Evolutionary conservation across 164 flowering plant genomes (phyloP).

Genomic region (Akebia trifoliata): DNA sequence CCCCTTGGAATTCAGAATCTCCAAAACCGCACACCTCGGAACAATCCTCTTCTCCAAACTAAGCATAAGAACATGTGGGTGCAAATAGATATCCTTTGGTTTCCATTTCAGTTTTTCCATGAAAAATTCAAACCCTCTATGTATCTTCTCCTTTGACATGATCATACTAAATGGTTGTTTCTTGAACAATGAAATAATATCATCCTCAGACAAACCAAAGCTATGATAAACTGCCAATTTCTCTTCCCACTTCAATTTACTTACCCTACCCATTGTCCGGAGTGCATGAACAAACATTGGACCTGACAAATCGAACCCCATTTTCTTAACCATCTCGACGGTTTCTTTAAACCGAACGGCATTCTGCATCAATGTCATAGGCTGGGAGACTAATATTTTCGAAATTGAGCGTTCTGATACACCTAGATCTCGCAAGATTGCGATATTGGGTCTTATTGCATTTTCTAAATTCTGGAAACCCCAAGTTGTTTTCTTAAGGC

Average conservation of each 20-base stretch:
- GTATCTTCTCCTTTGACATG: constrained; percentile 8
- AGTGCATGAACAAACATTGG: not conserved
- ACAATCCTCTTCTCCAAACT: no score
- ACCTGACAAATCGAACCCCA: constrained; percentile 4
- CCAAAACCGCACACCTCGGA: no score
- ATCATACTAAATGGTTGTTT: constrained; percentile 6
- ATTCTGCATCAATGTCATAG: not conserved
- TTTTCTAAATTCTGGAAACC: not conserved
- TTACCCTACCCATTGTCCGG: not conserved
- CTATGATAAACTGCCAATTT: constrained; percentile 5
- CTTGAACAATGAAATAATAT: not conserved
- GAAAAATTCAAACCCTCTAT: not conserved
- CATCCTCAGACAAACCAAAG: constrained; percentile 6
- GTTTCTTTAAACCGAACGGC: not conserved
- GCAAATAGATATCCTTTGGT: no score
- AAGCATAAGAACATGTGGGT: no score
- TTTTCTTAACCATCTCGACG: not conserved
- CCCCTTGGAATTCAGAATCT: no score
- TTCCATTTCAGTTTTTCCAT: not conserved
- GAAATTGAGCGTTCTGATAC: constrained; percentile 4
- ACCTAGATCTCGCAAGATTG: constrained; percentile 19
- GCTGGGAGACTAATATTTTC: not conserved
- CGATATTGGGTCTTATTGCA: constrained; percentile 7
- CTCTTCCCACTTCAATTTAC: not conserved
- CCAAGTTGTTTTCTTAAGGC: not conserved